Evolutionary conservation across 139 green algal species (phyloP).

Genomic region (Mesostigma viride): DNA sequence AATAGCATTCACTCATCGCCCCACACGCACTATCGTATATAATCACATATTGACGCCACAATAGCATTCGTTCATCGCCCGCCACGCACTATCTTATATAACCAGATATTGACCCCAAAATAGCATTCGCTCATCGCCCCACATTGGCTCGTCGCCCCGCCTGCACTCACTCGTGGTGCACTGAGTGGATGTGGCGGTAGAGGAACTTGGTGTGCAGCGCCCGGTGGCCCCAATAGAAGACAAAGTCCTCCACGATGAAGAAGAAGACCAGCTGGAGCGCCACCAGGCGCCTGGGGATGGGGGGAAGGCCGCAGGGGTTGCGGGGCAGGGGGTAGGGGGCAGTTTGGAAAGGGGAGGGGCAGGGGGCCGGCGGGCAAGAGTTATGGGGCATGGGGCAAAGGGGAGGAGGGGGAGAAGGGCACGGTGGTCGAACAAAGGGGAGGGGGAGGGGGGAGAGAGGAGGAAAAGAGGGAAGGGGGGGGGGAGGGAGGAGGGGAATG

Average conservation of each 20-base stretch:
- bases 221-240: conserved; percentile 39
- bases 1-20: too few species aligned
- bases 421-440: not conserved
- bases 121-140: too few species aligned
- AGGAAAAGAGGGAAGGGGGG: not conserved
- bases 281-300: conserved; percentile 31
- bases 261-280: conserved; percentile 26
- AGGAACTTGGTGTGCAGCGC: conserved; percentile 34
- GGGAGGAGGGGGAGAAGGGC: conserved; percentile 5
- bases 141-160: too few species aligned
- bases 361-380: not conserved
- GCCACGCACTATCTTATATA: too few species aligned
- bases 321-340: too few species aligned
- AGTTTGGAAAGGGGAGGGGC: not conserved
- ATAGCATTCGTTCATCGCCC: too few species aligned
- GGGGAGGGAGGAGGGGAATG: not conserved
- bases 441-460: not conserved
- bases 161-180: conserved; percentile 33
- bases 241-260: conserved; percentile 40
- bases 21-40: too few species aligned
- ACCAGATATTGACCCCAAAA: too few species aligned
- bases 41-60: too few species aligned
- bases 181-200: conserved; percentile 32
- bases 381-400: not conserved
- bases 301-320: too few species aligned